Conservation (phyloP, 768 basidiomycete species). For the Termitomyces sp. region DNA sequence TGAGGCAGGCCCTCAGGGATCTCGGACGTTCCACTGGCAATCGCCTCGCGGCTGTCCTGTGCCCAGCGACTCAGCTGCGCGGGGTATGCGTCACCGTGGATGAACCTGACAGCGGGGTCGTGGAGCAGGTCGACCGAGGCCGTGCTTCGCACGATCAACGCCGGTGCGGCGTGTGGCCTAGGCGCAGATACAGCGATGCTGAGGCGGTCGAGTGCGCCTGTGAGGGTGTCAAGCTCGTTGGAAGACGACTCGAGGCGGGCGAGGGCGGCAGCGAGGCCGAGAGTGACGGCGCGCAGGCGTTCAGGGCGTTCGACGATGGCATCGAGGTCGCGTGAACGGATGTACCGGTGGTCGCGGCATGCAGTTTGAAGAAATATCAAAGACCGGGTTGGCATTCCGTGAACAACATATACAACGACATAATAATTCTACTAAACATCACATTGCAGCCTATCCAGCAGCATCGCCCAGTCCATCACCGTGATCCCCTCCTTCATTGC, state of each 20-base stretch:
- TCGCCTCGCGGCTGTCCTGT: constrained; percentile 53
- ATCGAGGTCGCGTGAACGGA: constrained; percentile 70
- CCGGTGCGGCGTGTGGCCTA: background rate
- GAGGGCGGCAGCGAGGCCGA: constrained; percentile 78
- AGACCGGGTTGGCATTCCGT: background rate
- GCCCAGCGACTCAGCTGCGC: constrained; percentile 59
- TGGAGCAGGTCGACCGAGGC: constrained; percentile 51
- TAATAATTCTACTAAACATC: too few relatives aligned
- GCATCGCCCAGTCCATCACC: constrained; percentile 74
- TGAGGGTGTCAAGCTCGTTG: constrained; percentile 31
- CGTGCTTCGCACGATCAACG: constrained; percentile 48
- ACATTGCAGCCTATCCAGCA: constrained; percentile 55
- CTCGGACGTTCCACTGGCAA: constrained; percentile 61
- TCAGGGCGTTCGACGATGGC: constrained; percentile 89
- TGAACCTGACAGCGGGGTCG: constrained; percentile 62
- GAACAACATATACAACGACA: too few relatives aligned
- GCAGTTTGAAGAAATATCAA: constrained; percentile 61
- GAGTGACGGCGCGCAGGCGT: constrained; percentile 75
- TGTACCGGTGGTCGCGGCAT: constrained; percentile 71
- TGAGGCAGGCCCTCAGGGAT: constrained; percentile 70
- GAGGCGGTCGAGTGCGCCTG: constrained; percentile 40
- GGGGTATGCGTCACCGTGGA: constrained; percentile 71
- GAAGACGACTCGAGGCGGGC: constrained; percentile 53
- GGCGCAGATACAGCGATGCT: constrained; percentile 26
- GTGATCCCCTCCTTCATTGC: constrained; percentile 66